These are phyloP conservation scores for Kandelia obovata DNA, from an alignment of 345 rosid species.

Conservation along the genomic window DNA sequence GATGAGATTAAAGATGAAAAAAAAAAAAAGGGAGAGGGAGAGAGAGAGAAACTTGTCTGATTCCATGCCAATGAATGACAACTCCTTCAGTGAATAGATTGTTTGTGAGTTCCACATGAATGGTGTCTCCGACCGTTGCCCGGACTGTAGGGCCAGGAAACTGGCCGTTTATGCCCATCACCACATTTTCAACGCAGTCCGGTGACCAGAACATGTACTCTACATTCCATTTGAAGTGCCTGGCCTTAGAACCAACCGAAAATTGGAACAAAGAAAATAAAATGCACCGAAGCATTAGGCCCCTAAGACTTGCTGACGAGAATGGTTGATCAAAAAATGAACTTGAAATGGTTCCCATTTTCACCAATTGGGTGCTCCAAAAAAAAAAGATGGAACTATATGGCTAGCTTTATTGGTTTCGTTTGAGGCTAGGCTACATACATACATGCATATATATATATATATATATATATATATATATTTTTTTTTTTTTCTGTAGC, in stretches of 20 bases:
- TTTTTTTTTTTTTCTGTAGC: too few relatives aligned
- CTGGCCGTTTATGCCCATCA: conserved; percentile 75
- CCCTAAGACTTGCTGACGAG: too few relatives aligned
- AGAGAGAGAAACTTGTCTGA: conserved; percentile 52
- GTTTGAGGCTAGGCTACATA: too few relatives aligned
- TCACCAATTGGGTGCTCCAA: too few relatives aligned
- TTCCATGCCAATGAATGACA: conserved; percentile 96
- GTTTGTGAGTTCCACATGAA: conserved; percentile 55
- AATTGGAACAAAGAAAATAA: background rate
- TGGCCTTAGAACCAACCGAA: conserved; percentile 20
- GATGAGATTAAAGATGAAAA: background rate
- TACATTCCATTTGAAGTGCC: conserved; percentile 58
- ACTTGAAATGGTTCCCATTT: too few relatives aligned
- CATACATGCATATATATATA: too few relatives aligned
- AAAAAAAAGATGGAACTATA: too few relatives aligned
- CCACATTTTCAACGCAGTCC: conserved; percentile 58
- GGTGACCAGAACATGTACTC: conserved; percentile 60
- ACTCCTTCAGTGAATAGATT: conserved; percentile 72
- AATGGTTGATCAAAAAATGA: too few relatives aligned
- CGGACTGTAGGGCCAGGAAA: conserved; percentile 84
- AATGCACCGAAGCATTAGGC: too few relatives aligned
- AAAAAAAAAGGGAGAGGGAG: background rate
- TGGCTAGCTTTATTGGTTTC: too few relatives aligned
- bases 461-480: too few relatives aligned
- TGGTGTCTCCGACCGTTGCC: conserved; percentile 57